These are phyloP conservation scores for Penicillium expansum DNA, from an alignment of 2,329 filamentous ascomycete genomes.

Conservation along the genomic window DNA sequence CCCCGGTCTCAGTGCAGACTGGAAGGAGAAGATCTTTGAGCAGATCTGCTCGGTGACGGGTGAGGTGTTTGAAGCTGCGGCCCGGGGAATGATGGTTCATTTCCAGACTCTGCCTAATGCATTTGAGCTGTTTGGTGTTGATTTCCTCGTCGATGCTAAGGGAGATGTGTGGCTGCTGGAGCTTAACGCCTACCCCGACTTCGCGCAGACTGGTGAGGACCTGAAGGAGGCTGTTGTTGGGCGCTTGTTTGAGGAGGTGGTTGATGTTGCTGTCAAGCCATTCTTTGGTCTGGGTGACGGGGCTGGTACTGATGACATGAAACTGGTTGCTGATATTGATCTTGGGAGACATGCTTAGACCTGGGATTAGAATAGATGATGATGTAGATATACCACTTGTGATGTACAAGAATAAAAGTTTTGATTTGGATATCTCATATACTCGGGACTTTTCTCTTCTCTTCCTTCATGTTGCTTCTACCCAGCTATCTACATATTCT, in stretches of 20 bases:
- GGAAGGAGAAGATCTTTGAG: constrained; percentile 62
- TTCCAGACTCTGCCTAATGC: constrained; percentile 86
- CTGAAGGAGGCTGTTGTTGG: constrained; percentile 65
- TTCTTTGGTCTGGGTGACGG: constrained; percentile 58
- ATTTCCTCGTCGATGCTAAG: constrained; percentile 74
- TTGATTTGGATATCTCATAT: neutral
- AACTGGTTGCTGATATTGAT: constrained; percentile 42
- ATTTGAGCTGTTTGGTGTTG: constrained; percentile 89
- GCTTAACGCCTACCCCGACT: constrained; percentile 95
- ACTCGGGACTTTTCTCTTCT: neutral
- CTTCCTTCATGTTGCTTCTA: neutral
- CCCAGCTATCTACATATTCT: neutral
- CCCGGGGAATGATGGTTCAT: constrained; percentile 78
- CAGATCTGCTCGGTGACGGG: constrained; percentile 74
- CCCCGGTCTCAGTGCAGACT: constrained; percentile 34
- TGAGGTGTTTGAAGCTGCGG: constrained; percentile 82
- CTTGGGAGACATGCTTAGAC: constrained; percentile 36
- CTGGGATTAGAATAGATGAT: constrained; percentile 1
- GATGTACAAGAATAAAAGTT: constrained; percentile 9
- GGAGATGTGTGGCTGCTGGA: constrained; percentile 76
- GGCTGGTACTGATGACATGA: constrained; percentile 32
- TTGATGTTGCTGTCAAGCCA: constrained; percentile 62
- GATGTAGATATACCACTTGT: constrained; percentile 5
- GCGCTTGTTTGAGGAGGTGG: constrained; percentile 72
- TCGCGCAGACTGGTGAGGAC: constrained; percentile 80